phyloP scores from a whole-genome alignment of 2,329 filamentous ascomycete genomes.

The Penicillium sp. region DNA sequence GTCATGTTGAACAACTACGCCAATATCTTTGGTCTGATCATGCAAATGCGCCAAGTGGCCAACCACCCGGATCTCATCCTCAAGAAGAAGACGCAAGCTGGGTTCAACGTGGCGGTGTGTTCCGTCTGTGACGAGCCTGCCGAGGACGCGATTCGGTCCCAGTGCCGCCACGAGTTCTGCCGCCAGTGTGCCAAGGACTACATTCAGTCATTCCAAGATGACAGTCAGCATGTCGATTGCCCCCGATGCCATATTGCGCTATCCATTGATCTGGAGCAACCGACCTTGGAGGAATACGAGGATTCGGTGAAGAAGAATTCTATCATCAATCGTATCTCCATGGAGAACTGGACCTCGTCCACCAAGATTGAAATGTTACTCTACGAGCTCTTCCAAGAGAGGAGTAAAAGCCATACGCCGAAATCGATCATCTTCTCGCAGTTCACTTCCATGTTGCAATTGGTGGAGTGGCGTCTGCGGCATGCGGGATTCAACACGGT shows the following conservation, averaged over 20 bases:
- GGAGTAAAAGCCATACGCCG: constrained; percentile 87
- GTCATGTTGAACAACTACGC: constrained; percentile 97
- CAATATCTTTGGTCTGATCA: constrained; percentile 98
- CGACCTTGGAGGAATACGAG: constrained; percentile 91
- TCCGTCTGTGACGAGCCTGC: constrained; percentile 95
- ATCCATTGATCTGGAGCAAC: constrained; percentile 89
- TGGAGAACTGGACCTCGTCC: constrained; percentile 98
- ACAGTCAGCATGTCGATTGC: constrained; percentile 62
- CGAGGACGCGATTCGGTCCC: constrained; percentile 89
- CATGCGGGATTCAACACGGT: constrained; percentile 97
- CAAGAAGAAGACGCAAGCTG: constrained; percentile 81
- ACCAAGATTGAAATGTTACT: constrained; percentile 97
- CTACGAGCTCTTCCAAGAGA: constrained; percentile 87
- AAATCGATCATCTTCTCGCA: constrained; percentile 98
- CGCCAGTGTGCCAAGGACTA: constrained; percentile 79
- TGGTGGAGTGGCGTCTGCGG: constrained; percentile 94
- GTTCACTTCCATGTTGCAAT: constrained; percentile 95
- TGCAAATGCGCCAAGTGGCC: constrained; percentile 98
- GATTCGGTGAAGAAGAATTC: constrained; percentile 86
- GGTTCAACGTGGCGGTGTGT: constrained; percentile 88
- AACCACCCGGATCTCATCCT: constrained; percentile 94
- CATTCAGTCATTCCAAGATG: constrained; percentile 70
- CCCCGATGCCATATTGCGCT: constrained; percentile 89
- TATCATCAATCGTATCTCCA: constrained; percentile 97
- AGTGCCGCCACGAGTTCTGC: constrained; percentile 92